Base-by-base conservation (phyloP, 2,329 filamentous ascomycete genomes). In the Macrophomina pseudophaseolina region DNA sequence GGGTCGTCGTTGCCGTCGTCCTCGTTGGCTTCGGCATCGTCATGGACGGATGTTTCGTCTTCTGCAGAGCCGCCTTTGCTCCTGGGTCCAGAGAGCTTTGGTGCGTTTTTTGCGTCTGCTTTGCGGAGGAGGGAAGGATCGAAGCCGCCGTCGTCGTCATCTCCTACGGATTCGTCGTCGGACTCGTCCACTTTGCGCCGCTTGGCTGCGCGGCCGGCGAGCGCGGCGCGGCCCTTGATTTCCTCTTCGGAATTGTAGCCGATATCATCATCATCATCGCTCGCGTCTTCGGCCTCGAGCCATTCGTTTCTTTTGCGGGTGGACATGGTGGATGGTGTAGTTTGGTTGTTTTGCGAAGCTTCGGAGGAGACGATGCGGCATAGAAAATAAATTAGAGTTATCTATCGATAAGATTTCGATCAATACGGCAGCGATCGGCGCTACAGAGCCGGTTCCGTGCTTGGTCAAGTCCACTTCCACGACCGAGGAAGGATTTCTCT, bases 291-390 rank as follows among this genome's bases (percentile, higher is more conserved):
- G 30, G 77, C 78, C n/a, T 84, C 82, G 66, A 94, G 85, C 72
- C 90, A 94, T 63, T 91, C 86, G 76, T 93, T 93, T 71, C 86
- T 86, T 74, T 90, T 92, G 74, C 89, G 86, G 48, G 87, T 82
- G 1, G 88, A 79, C 90, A 93, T 93, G 38, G 48, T 23, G 54
- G 18, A 28, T 11, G 35, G n/a, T 30, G 23, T 49, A 18, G 44
- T 46, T 7, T 28, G 58, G 30, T n/a, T 30, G 32, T 11, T 38
- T 14, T 28, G 58, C 30, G 9, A 7, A 16, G 58, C 42, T 38
- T 62, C 32, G 42, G 58, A 18, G 38, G 40, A 60, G 56, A 46
- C 33, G 54, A 30, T 48, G 56, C 56, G 40, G 56, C 30, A 38
- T 62, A 49, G 58, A 62, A 62, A 49, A 62, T 49, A 2, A 33